These are phyloP conservation scores for Gastrolobium bilobum DNA, from an alignment of 306 rosid species.

Conservation along the genomic window DNA sequence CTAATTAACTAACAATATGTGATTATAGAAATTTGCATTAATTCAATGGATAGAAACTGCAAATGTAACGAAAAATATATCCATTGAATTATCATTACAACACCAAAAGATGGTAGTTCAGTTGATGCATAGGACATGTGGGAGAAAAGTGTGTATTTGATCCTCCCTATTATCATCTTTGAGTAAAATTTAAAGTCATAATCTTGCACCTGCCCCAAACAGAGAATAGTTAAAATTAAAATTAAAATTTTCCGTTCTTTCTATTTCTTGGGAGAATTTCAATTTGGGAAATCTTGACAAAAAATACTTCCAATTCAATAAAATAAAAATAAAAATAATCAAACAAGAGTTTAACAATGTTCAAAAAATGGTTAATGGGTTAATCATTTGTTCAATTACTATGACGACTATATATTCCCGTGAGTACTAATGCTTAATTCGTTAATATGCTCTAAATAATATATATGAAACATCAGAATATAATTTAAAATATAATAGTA, in stretches of 20 bases:
- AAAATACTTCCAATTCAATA: not conserved
- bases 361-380: not conserved
- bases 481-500: not conserved
- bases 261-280: not conserved
- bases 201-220: too few relatives aligned
- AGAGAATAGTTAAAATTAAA: too few relatives aligned
- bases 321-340: not conserved
- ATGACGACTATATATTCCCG: not conserved
- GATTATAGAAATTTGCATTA: constrained; percentile 18
- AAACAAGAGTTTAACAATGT: not conserved
- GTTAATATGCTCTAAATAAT: not conserved
- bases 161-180: too few relatives aligned
- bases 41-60: not conserved
- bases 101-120: too few relatives aligned
- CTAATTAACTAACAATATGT: not conserved
- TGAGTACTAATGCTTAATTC: not conserved
- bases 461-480: too few relatives aligned
- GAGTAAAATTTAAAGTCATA: too few relatives aligned
- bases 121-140: too few relatives aligned
- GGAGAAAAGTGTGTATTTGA: too few relatives aligned
- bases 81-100: too few relatives aligned
- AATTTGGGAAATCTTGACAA: not conserved
- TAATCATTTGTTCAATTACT: not conserved
- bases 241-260: not conserved
- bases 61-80: not conserved